Evolutionary conservation across 306 rosid species (phyloP).

Genomic region (Herpetospermum pedunculosum): DNA sequence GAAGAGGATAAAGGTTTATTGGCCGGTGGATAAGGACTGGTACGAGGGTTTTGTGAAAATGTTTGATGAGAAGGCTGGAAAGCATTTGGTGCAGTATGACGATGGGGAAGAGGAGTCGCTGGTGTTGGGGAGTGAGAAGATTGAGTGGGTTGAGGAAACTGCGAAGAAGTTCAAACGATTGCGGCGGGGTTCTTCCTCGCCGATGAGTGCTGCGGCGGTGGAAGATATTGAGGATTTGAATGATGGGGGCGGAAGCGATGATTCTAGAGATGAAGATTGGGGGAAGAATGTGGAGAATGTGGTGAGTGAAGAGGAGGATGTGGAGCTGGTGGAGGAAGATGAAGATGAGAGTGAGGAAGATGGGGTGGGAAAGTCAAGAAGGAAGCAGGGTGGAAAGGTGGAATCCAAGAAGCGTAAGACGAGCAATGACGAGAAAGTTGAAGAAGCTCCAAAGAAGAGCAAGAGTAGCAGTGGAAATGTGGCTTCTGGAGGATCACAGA

Average conservation of each 20-base stretch:
- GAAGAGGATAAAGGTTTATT: constrained; percentile 55
- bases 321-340: constrained; percentile 31
- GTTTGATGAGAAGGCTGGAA: constrained; percentile 27
- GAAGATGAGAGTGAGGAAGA: constrained; percentile 36
- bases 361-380: constrained; percentile 17
- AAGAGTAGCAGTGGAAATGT: constrained; percentile 29
- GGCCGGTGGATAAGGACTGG: constrained; percentile 79
- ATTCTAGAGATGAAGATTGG: constrained; percentile 74
- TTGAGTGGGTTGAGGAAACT: constrained; percentile 45
- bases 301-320: constrained; percentile 28
- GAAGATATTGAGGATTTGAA: constrained; percentile 18
- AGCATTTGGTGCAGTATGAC: constrained; percentile 56
- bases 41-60: constrained; percentile 61
- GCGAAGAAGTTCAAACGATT: constrained; percentile 31
- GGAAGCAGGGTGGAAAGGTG: constrained; percentile 22
- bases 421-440: constrained; percentile 20
- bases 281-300: constrained; percentile 35
- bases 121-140: constrained; percentile 46
- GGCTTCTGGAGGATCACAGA: constrained; percentile 17
- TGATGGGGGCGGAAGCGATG: constrained; percentile 31
- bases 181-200: constrained; percentile 20
- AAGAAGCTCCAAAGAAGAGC: constrained; percentile 42
- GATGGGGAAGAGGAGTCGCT: constrained; percentile 62
- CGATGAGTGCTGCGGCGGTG: constrained; percentile 5
- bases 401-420: constrained; percentile 38